Evolutionary conservation across 805 yeast genomes (phyloP), one percentile per base, ranked within the genome.

Genomic region (Teunomyces panamensis): DNA sequence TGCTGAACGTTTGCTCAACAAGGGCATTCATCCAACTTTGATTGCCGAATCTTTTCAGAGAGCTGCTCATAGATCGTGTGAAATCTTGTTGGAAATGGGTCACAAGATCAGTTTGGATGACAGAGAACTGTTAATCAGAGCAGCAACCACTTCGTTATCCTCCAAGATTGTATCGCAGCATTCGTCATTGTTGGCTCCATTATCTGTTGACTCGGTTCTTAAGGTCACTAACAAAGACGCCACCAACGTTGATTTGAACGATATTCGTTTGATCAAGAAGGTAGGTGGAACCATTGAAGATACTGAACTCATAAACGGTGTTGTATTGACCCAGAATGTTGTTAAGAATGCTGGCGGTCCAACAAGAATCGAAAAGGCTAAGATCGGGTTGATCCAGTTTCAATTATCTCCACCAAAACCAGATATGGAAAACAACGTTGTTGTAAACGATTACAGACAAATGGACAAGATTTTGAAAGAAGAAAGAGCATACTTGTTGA

Each of bases 401-500:
- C 99, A 88, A 76, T 79, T 90, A 53, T 89, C 96, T 16, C 97
- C 97, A 20, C 97, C 97, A 55, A 90, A 90, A 65, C 97, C 97
- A 16, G 97, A 90, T 64, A 86, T 95, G 86, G 99, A 94, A 73
- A 94, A 94, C 69, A 92, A 91, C 64, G 92, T 94, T 43, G 96
- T 94, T 49, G 98, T 94, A 47, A 94, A 88, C 64, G 99, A 94
- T 69, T 94, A 94, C 75, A 83, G 99, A 70, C 99, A 94, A 71
- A 94, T 94, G 99, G 99, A 94, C 71, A 94, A 92, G 74, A 94
- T 94, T 58, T 77, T 94, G 64, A 94, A 95, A 65, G 99, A 94
- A 72, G 99, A 94, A 77, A 85, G 99, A 66, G 94, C 96, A 27
- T 94, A 94, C 65, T 74, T 94, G 62, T 79, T 94, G 64, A 92